phyloP scores from a whole-genome alignment of 257 asterid genomes.

The Solanum pinnatisectum region DNA sequence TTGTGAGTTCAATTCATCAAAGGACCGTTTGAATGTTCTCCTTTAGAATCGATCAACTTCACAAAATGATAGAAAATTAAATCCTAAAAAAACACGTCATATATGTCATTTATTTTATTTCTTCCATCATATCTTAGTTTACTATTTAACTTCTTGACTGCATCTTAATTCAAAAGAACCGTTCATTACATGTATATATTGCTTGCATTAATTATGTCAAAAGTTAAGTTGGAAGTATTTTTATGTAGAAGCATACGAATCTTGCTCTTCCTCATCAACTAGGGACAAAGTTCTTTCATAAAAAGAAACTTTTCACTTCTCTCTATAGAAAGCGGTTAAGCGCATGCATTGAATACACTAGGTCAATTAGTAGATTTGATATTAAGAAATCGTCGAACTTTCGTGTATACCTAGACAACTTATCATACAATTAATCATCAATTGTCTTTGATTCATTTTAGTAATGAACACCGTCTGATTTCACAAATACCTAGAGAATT shows the following conservation, averaged over 20 bases:
- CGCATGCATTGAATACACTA: not conserved
- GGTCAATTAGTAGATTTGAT: not conserved
- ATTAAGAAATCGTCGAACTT: not conserved
- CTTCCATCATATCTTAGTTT: not conserved
- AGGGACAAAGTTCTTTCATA: not conserved
- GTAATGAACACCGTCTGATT: not conserved
- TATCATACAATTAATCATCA: not conserved
- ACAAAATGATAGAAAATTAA: not conserved
- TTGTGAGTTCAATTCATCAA: not conserved
- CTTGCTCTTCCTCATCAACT: not conserved
- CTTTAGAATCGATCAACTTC: not conserved
- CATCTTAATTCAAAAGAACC: not conserved
- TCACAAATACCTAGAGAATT: no score
- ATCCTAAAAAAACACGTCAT: not conserved
- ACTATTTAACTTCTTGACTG: not conserved
- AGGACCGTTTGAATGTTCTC: not conserved
- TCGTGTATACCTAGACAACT: not conserved
- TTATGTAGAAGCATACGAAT: not conserved
- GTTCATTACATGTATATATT: not conserved
- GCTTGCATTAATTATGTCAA: not conserved
- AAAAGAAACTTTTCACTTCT: not conserved
- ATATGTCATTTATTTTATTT: not conserved
- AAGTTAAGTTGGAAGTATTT: not conserved
- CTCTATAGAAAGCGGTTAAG: not conserved
- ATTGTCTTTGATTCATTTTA: not conserved